Base-by-base conservation (phyloP, 2,329 filamentous ascomycete genomes). In the Sclerotinia subarctica region DNA sequence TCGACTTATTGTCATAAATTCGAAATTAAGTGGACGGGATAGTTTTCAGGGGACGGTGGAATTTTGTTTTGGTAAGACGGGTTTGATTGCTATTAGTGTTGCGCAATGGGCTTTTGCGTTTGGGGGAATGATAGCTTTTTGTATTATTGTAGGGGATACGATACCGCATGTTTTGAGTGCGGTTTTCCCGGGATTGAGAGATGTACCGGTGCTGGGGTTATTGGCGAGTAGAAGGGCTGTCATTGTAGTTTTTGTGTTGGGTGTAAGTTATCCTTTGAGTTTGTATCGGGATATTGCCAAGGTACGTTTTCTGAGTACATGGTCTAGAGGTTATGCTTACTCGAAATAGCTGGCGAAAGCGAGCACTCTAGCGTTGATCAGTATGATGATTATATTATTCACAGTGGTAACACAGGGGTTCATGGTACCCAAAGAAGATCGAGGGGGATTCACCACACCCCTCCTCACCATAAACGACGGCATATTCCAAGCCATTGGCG, bases 91-190 rank as follows among this genome's bases (percentile, higher is more conserved):
- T 69, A 97, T 99, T 73, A 85, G 82, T 70, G 72, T 98, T 70
- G 95, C 95, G 62, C 95, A 99, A 82, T 99, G 94, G 94, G 90
- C 93, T 38, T 99, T 99, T 84, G 95, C 95, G 3, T 99, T 98
- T 82, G 95, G 95, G 68, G 95, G 95, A 72, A 99, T 99, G 95
- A 88, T 99, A 67, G 95, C 95, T 19, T 99, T 98, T 79, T 95
- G 94, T 73, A 93, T 99, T 75, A 97, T 99, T 76, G 91, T 99
- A 13, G 95, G 95, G 69, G 95, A 99, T 78, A 94, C 92, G 0
- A 97, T 99, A 76, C 95, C 95, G 4, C 92, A 94, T 78, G 95
- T 99, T 59, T 79, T 98, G 75, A 81, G 84, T 59, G 92, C 94
- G 5, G 79, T 97, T 6, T 97, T 94, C 82, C 94, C 95, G 0